Evolutionary conservation across 441 rosid species (phyloP).

Genomic region (Aleurites moluccanus): DNA sequence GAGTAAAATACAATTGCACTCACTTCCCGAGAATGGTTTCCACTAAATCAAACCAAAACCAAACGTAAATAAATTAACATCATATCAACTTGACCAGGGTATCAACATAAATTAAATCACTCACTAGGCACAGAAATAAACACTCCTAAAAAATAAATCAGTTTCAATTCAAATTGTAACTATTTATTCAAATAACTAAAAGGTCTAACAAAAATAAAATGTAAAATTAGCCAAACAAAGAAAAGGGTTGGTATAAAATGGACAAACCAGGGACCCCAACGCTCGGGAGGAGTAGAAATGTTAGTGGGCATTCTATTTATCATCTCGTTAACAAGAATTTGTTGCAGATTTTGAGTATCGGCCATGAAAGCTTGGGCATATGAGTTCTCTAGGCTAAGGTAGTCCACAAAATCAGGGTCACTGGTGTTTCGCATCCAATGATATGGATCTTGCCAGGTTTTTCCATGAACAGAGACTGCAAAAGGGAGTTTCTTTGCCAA

Average conservation of each 20-base stretch:
- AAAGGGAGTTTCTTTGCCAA: slow-evolving; percentile 60
- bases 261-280: slow-evolving; percentile 84
- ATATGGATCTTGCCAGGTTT: slow-evolving; percentile 69
- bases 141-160: not conserved
- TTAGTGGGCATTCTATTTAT: slow-evolving; percentile 51
- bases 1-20: slow-evolving; percentile 4
- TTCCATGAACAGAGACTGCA: slow-evolving; percentile 53
- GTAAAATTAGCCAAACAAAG: not conserved
- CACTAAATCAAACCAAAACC: not conserved
- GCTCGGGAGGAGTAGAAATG: slow-evolving; percentile 69
- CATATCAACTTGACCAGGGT: not conserved
- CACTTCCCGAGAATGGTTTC: not conserved
- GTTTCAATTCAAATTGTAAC: not conserved
- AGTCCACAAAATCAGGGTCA: slow-evolving; percentile 51
- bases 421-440: slow-evolving; percentile 72
- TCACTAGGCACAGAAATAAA: too few species aligned
- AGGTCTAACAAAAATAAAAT: not conserved
- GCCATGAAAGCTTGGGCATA: slow-evolving; percentile 84
- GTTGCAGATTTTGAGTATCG: slow-evolving; percentile 54
- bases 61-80: not conserved
- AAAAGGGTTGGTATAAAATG: slow-evolving; percentile 18
- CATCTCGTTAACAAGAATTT: slow-evolving; percentile 62
- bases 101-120: too few species aligned
- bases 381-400: slow-evolving; percentile 64
- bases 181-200: not conserved